Percentiles rank a stretch among this genome's conserved stretches.
phyloP scores from a whole-genome alignment of 345 rosid genomes.

The Angophora floribunda region DNA sequence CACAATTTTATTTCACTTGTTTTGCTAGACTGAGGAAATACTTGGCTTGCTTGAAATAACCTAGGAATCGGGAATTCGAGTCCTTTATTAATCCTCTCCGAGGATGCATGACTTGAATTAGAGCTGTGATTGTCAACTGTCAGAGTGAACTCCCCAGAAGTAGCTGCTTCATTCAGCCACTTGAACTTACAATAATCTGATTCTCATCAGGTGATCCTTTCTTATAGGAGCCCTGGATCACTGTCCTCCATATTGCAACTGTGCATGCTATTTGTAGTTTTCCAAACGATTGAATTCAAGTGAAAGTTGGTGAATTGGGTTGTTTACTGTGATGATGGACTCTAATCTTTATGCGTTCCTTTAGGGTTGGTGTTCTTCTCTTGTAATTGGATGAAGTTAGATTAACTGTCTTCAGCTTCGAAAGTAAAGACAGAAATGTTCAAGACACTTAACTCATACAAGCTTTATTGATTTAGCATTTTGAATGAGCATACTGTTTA shows the following conservation, averaged over 20 bases:
- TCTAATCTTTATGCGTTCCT: not conserved
- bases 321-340: not conserved
- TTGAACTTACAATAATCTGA: not conserved
- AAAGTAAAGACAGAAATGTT: not conserved
- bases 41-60: not conserved
- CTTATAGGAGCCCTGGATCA: not conserved
- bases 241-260: not conserved
- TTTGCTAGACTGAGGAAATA: not conserved
- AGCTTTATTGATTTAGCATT: not conserved
- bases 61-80: not conserved
- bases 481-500: not conserved
- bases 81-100: not conserved
- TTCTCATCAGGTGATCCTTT: not conserved
- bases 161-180: not conserved
- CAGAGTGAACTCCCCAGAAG: not conserved
- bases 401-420: not conserved
- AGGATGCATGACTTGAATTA: not conserved
- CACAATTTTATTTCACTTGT: fast-evolving
- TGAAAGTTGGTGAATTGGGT: not conserved
- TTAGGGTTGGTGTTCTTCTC: not conserved
- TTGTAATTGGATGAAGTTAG: not conserved
- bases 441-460: not conserved
- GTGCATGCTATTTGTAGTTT: not conserved
- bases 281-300: not conserved
- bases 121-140: not conserved